A percentile compares a stretch with the other conserved stretches of the same genome.
Evolutionary conservation across 768 basidiomycete genomes (phyloP).

Genomic region (Clitopilus passeckerianus): DNA sequence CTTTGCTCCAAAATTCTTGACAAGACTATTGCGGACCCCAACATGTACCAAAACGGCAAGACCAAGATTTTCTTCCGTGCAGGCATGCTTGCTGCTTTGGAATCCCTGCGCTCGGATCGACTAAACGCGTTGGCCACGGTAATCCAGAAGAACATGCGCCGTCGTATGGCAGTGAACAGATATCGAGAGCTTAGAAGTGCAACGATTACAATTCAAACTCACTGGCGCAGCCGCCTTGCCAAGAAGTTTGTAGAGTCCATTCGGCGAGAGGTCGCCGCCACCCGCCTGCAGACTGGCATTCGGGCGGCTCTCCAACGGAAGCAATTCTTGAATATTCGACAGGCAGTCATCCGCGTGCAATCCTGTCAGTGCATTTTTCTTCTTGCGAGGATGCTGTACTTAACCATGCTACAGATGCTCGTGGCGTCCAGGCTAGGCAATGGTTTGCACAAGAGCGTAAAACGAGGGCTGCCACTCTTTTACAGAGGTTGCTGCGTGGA

Average conservation of each 20-base stretch:
- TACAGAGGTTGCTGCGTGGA: slow-evolving; percentile 88
- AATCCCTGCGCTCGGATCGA: slow-evolving; percentile 82
- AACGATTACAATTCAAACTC: slow-evolving; percentile 85
- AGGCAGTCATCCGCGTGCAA: slow-evolving; percentile 70
- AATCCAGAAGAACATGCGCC: slow-evolving; percentile 95
- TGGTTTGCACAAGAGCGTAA: slow-evolving; percentile 52
- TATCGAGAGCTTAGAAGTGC: slow-evolving; percentile 68
- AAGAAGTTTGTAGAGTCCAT: slow-evolving; percentile 64
- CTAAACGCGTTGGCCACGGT: slow-evolving; percentile 90
- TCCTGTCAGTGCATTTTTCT: slow-evolving; percentile 57
- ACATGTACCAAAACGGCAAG: slow-evolving; percentile 95
- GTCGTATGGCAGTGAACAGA: slow-evolving; percentile 76
- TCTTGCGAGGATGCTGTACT: neutral
- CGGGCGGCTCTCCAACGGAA: slow-evolving; percentile 73
- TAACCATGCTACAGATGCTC: slow-evolving; percentile 46
- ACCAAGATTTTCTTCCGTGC: slow-evolving; percentile 99
- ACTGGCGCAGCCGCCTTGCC: slow-evolving; percentile 90
- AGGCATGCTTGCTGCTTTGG: slow-evolving; percentile 95
- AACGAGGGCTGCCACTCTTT: slow-evolving; percentile 54
- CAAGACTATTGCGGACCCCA: slow-evolving; percentile 84
- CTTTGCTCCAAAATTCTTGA: slow-evolving; percentile 85
- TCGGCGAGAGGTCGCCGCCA: slow-evolving; percentile 70
- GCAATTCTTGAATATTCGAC: slow-evolving; percentile 57
- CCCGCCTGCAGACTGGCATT: slow-evolving; percentile 67
- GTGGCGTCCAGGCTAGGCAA: slow-evolving; percentile 68